These are phyloP conservation scores for Citrus sp. DNA, from an alignment of 345 rosid species.

Conservation along the genomic window DNA sequence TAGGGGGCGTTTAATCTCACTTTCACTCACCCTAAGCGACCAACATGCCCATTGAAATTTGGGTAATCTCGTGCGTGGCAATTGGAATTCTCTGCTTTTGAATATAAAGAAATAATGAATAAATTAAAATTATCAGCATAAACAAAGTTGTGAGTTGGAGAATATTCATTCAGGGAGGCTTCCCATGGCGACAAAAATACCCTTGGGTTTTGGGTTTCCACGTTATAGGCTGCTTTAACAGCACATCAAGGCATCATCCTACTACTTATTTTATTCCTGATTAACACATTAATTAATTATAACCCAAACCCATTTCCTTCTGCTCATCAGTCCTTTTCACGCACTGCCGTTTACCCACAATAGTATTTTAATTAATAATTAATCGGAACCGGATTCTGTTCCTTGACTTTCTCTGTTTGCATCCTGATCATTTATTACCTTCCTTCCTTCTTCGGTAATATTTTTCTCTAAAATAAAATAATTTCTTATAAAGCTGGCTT, in stretches of 20 bases:
- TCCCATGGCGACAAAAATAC: slow-evolving; percentile 75
- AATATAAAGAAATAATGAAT: neutral
- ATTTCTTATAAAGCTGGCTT: too few relatives aligned
- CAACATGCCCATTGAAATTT: slow-evolving; percentile 18
- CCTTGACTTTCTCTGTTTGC: neutral
- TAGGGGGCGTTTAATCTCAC: neutral
- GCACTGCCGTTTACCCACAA: neutral
- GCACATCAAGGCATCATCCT: slow-evolving; percentile 23
- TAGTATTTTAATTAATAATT: too few relatives aligned
- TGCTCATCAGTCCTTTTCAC: neutral
- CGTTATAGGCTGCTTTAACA: neutral
- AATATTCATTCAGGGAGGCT: slow-evolving; percentile 41
- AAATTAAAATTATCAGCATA: neutral
- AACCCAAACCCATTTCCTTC: neutral
- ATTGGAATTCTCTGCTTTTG: slow-evolving; percentile 10
- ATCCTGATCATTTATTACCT: too few relatives aligned
- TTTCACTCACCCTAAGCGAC: slow-evolving; percentile 11
- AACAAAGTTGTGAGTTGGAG: slow-evolving; percentile 16
- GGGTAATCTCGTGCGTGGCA: neutral
- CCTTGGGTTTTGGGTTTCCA: slow-evolving; percentile 27
- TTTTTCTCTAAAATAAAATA: too few relatives aligned
- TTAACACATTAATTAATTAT: neutral
- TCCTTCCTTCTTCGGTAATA: too few relatives aligned
- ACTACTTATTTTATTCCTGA: neutral
- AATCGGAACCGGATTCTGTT: neutral